These are phyloP conservation scores for Trypanosoma cruzi DNA, from an alignment of 208 protist genomes.

Conservation along the genomic window DNA sequence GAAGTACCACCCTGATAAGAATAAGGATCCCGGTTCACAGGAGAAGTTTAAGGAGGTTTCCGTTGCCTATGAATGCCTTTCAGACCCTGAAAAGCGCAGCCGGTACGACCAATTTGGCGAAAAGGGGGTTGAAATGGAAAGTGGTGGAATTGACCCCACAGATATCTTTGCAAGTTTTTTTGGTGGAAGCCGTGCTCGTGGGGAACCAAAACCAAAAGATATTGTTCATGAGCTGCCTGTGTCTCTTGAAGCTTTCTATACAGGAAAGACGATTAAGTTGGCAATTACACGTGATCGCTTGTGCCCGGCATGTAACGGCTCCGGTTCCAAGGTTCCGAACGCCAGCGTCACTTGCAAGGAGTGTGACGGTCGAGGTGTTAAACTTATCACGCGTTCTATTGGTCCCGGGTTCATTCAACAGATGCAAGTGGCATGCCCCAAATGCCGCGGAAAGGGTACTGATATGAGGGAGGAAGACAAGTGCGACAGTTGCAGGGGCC, in stretches of 20 bases:
- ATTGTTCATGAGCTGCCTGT: conserved; percentile 95
- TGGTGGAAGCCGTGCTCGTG: conserved; percentile 78
- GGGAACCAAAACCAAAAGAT: conserved; percentile 96
- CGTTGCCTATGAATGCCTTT: conserved; percentile 98
- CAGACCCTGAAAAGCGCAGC: conserved; percentile 95
- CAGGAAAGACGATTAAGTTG: conserved; percentile 97
- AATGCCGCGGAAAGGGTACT: conserved; percentile 94
- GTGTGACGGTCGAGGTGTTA: conserved; percentile 95
- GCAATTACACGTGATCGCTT: conserved; percentile 92
- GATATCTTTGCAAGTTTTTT: conserved; percentile 94
- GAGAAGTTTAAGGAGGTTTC: conserved; percentile 96
- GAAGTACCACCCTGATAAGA: conserved; percentile 96
- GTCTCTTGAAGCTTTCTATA: conserved; percentile 98
- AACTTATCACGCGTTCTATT: conserved; percentile 93
- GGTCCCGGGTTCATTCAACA: conserved; percentile 98
- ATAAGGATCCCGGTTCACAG: conserved; percentile 82
- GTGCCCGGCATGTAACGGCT: conserved; percentile 86
- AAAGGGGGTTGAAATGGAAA: conserved; percentile 94
- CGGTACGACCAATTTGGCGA: conserved; percentile 98
- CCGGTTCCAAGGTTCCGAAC: conserved; percentile 77
- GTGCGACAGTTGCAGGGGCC: conserved; percentile 94
- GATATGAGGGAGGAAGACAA: conserved; percentile 93
- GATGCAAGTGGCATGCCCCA: conserved; percentile 93
- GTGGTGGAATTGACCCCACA: conserved; percentile 80
- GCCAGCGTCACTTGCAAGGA: conserved; percentile 87